These are phyloP conservation scores for Anacardium occidentale DNA, from an alignment of 345 rosid species.

Conservation along the genomic window DNA sequence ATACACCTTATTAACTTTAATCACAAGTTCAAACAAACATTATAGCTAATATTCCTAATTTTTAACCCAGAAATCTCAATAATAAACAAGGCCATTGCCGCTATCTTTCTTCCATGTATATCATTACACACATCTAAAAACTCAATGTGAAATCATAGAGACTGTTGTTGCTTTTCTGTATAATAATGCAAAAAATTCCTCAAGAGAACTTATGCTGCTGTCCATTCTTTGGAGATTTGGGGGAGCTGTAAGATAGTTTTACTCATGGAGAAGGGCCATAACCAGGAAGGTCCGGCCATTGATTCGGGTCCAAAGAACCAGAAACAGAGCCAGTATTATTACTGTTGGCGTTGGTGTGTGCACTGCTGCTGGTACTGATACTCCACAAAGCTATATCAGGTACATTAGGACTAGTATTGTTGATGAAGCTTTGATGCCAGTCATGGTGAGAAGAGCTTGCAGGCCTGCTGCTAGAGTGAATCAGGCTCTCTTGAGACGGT, in stretches of 20 bases:
- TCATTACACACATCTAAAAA: neutral
- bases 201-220: neutral
- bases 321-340: conserved; percentile 19
- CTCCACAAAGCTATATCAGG: conserved; percentile 38
- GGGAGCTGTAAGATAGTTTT: neutral
- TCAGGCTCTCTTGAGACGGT: conserved; percentile 24
- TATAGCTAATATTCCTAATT: neutral
- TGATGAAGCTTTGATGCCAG: conserved; percentile 34
- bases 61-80: conserved; percentile 17
- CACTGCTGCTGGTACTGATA: conserved; percentile 22
- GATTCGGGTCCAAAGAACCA: conserved; percentile 36
- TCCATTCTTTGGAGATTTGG: conserved; percentile 1
- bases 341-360: conserved; percentile 7
- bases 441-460: conserved; percentile 19
- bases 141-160: conserved; percentile 4
- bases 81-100: conserved; percentile 17
- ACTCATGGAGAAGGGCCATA: conserved; percentile 36
- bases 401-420: conserved; percentile 22
- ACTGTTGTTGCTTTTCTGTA: neutral
- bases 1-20: conserved; percentile 6
- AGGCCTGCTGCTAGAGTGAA: conserved; percentile 20
- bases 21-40: conserved; percentile 16
- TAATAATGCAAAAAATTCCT: conserved; percentile 18
- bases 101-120: conserved; percentile 27
- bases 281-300: conserved; percentile 33